Conservation (phyloP, 306 rosid genomes). For the Corylus avellana region DNA sequence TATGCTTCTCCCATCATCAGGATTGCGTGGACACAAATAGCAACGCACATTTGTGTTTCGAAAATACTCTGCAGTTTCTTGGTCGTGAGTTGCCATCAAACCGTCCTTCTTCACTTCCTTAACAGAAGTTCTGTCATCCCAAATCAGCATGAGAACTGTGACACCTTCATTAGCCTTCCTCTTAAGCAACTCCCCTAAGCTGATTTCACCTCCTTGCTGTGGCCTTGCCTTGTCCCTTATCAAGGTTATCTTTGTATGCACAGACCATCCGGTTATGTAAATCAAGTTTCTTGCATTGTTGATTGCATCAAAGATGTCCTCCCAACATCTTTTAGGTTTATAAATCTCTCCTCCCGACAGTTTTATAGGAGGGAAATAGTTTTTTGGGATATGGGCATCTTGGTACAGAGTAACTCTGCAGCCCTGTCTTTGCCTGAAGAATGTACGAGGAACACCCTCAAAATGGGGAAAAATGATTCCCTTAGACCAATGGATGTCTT, state of each 20-base stretch:
- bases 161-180: slow-evolving; percentile 77
- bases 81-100: slow-evolving; percentile 80
- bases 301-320: slow-evolving; percentile 67
- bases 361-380: slow-evolving; percentile 15
- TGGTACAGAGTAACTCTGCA: slow-evolving; percentile 74
- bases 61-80: slow-evolving; percentile 62
- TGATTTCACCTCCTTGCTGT: slow-evolving; percentile 24
- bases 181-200: slow-evolving; percentile 71
- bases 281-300: slow-evolving; percentile 50
- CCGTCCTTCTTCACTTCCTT: slow-evolving; percentile 61
- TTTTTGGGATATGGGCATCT: slow-evolving; percentile 60
- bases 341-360: slow-evolving; percentile 20
- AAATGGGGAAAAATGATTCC: slow-evolving; percentile 48
- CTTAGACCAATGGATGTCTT: slow-evolving; percentile 46
- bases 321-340: slow-evolving; percentile 66
- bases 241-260: slow-evolving; percentile 53
- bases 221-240: slow-evolving; percentile 37
- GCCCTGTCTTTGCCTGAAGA: slow-evolving; percentile 65
- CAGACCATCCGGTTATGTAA: slow-evolving; percentile 88
- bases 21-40: slow-evolving; percentile 66
- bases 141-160: slow-evolving; percentile 72
- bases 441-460: slow-evolving; percentile 60
- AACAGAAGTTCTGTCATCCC: slow-evolving; percentile 78
- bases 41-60: slow-evolving; percentile 61
- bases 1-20: slow-evolving; percentile 58